A percentile compares a stretch with the other conserved stretches of the same genome.
Evolutionary conservation across 257 asterid genomes (phyloP).

Genomic region (Solanum raphanifolium): DNA sequence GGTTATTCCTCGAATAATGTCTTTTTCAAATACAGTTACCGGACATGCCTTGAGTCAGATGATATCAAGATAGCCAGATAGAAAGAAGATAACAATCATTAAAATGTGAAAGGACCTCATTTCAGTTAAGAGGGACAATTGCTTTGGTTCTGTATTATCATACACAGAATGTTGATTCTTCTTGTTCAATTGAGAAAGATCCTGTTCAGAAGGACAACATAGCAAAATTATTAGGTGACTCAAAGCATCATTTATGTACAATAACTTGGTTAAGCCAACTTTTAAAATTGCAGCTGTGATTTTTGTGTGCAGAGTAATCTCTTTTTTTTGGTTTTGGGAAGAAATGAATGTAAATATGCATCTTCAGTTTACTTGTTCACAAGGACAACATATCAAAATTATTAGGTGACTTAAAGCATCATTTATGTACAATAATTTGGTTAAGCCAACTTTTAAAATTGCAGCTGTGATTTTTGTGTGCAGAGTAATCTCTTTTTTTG

Average conservation of each 20-base stretch:
- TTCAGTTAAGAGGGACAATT: slow-evolving; percentile 45
- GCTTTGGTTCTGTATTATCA: slow-evolving; percentile 28
- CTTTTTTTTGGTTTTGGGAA: neutral
- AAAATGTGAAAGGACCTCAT: slow-evolving; percentile 43
- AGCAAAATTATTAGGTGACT: neutral
- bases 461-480: neutral
- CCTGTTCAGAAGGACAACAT: slow-evolving; percentile 7
- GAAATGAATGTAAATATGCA: neutral
- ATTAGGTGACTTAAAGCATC: neutral
- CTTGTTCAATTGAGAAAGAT: slow-evolving; percentile 20
- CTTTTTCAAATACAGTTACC: neutral
- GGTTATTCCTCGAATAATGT: neutral
- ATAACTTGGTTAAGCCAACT: neutral
- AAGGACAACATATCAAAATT: neutral
- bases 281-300: neutral
- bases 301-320: neutral
- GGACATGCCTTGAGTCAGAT: neutral
- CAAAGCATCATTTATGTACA: neutral
- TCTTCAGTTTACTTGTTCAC: slow-evolving; percentile 3
- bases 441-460: neutral
- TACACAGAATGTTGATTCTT: slow-evolving; percentile 35
- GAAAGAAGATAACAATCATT: neutral
- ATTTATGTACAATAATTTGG: neutral
- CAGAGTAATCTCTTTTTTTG: neutral
- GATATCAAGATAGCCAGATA: neutral